Base-by-base conservation (phyloP, 2,329 filamentous ascomycete genomes). In the Aspergillus pseudoglaucus region DNA sequence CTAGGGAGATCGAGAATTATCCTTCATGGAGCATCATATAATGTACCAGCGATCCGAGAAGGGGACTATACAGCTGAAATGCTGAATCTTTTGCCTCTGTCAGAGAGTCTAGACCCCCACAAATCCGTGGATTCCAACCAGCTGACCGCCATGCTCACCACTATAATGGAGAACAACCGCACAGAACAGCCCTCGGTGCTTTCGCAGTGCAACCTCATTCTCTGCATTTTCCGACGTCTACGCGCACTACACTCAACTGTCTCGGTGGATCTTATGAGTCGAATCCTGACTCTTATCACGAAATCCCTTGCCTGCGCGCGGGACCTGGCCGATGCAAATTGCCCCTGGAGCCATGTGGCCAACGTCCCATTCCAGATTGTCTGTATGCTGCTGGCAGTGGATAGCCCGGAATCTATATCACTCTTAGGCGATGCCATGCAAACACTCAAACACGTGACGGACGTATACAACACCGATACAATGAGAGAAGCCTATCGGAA, bases 301-400 rank as follows among this genome's bases (percentile, higher is more conserved):
- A 66, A 69, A 2, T 77, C 73, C 0, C 69, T 81, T 7, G 63
- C 67, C 18, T 74, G 75, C 0, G 75, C 78, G 0, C 67, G 71
- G 5, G 61, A 60, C 4, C 73, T 81, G 57, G 64, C 76, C 0
- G 65, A 68, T 2, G 60, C 63, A 8, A 65, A 67, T 9, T 66
- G 68, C 3, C 78, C 79, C 0, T 83, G 79, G 79, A 79, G 81
- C 54, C 79, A 82, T 49, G 72, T 79, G 40, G 77, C 77, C 22
- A 81, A 82, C 44, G 76, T 82, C 0, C 79, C 79, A 0, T 82
- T 82, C 51, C 79, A 82, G 46, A 72, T 79, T 0, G 70, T 82
- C 25, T 81, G 79, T 49, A 69, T 78, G 0, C 62, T 81, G 4
- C 65, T 82, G 2, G 76, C 76, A 0, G 77, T 82, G 42, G 79